phyloP scores from a whole-genome alignment of 495 filamentous ascomycete genomes.

The Talaromyces ruber region DNA sequence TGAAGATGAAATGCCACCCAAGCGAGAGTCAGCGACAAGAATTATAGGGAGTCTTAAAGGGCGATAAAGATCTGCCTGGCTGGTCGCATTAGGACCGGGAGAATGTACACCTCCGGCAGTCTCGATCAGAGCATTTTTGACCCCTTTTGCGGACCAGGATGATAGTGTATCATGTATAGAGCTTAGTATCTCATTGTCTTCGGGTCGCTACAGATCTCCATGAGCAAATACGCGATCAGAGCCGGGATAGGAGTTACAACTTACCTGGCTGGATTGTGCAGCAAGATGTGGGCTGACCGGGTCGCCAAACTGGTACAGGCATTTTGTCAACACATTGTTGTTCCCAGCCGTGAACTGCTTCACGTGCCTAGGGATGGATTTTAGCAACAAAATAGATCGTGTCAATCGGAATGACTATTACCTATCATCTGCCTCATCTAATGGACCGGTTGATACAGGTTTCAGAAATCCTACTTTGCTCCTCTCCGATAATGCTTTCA shows the following conservation, averaged over 20 bases:
- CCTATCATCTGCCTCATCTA: conserved; percentile 58
- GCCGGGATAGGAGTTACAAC: not conserved
- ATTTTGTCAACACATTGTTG: conserved; percentile 36
- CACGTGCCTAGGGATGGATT: conserved; percentile 41
- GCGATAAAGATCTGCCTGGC: conserved; percentile 66
- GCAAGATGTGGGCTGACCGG: conserved; percentile 70
- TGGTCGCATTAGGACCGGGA: conserved; percentile 61
- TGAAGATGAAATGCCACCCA: conserved; percentile 67
- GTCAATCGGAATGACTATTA: conserved; percentile 15
- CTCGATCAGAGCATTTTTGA: conserved; percentile 53
- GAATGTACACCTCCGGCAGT: conserved; percentile 73
- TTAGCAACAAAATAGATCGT: not conserved
- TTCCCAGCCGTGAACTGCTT: conserved; percentile 39
- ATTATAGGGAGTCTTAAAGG: conserved; percentile 63
- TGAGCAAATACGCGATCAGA: not conserved
- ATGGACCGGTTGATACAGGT: conserved; percentile 64
- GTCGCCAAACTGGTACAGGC: conserved; percentile 60
- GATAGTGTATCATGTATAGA: conserved; percentile 37
- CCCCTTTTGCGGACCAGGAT: conserved; percentile 26
- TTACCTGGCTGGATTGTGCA: conserved; percentile 31
- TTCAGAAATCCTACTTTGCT: conserved; percentile 55
- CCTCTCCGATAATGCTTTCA: conserved; percentile 44
- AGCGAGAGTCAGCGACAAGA: conserved; percentile 58
- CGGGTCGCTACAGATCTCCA: conserved; percentile 23
- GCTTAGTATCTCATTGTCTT: conserved; percentile 38